phyloP scores from a whole-genome alignment of 306 rosid species.

The Oxytropis ochrocephala region DNA sequence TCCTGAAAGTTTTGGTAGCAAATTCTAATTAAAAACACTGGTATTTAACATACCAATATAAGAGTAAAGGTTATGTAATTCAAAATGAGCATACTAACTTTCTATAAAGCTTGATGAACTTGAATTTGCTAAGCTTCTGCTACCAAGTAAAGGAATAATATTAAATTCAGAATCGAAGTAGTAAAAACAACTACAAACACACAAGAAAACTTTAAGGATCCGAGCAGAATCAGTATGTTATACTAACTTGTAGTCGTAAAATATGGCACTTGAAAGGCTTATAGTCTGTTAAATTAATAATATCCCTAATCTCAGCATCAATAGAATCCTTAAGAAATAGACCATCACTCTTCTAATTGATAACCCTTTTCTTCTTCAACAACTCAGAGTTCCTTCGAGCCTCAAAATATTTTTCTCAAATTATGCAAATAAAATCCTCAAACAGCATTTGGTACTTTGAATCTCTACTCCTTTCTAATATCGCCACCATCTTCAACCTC shows the following conservation, averaged over 20 bases:
- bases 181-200: background rate
- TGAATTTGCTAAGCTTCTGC: background rate
- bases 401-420: slow-evolving; percentile 17
- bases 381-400: background rate
- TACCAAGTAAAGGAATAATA: background rate
- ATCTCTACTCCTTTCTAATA: background rate
- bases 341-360: slow-evolving; percentile 28
- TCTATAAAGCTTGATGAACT: too few relatives aligned
- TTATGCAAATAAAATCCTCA: slow-evolving; percentile 20
- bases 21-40: too few relatives aligned
- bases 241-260: slow-evolving; percentile 50
- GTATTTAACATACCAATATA: too few relatives aligned
- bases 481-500: background rate
- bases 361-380: slow-evolving; percentile 9
- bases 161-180: background rate
- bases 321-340: slow-evolving; percentile 35
- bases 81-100: too few relatives aligned
- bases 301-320: slow-evolving; percentile 7
- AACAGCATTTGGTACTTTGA: slow-evolving; percentile 35
- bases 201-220: background rate
- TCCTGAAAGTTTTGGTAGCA: too few relatives aligned
- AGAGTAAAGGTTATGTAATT: too few relatives aligned
- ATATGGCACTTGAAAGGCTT: slow-evolving; percentile 37
- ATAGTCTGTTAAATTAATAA: slow-evolving; percentile 25
- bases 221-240: background rate